Conservation (phyloP, 345 rosid species). For the Erucastrum elatum region DNA sequence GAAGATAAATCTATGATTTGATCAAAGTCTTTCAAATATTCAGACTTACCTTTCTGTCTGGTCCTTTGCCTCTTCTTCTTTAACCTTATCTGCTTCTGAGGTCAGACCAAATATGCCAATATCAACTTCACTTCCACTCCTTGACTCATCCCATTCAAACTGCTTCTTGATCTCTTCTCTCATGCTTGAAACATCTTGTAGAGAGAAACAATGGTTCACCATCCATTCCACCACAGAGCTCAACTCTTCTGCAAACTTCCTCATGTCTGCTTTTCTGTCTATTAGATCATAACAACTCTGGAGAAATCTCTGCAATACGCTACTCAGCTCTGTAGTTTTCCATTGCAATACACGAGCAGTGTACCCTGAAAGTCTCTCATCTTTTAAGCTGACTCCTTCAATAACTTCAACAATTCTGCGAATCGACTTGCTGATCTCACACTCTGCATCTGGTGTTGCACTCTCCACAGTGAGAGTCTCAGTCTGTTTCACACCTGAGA, state of each 20-base stretch:
- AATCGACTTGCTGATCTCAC: conserved; percentile 57
- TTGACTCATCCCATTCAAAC: conserved; percentile 66
- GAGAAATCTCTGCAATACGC: conserved; percentile 59
- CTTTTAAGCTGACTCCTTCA: conserved; percentile 62
- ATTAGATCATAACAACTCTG: conserved; percentile 63
- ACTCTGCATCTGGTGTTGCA: conserved; percentile 31
- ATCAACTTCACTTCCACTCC: conserved; percentile 67
- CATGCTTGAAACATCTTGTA: conserved; percentile 95
- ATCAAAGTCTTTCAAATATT: conserved; percentile 39
- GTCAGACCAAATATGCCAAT: conserved; percentile 41
- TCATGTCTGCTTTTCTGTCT: conserved; percentile 57
- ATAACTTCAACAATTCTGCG: conserved; percentile 63
- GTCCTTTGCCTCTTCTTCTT: conserved; percentile 40
- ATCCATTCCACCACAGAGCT: conserved; percentile 74
- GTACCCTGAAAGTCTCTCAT: conserved; percentile 55
- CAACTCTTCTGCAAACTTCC: conserved; percentile 61
- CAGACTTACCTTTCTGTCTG: conserved; percentile 29
- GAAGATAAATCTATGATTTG: conserved; percentile 8
- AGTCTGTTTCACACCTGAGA: conserved; percentile 42
- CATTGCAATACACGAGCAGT: conserved; percentile 79
- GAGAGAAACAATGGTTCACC: conserved; percentile 82
- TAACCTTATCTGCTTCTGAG: conserved; percentile 45
- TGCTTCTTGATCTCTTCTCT: conserved; percentile 66
- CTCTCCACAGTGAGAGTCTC: conserved; percentile 30
- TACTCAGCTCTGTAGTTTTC: conserved; percentile 72